Evolutionary conservation across 2,329 filamentous ascomycete genomes (phyloP).

Genomic region (Pseudohalonectria lignicola): DNA sequence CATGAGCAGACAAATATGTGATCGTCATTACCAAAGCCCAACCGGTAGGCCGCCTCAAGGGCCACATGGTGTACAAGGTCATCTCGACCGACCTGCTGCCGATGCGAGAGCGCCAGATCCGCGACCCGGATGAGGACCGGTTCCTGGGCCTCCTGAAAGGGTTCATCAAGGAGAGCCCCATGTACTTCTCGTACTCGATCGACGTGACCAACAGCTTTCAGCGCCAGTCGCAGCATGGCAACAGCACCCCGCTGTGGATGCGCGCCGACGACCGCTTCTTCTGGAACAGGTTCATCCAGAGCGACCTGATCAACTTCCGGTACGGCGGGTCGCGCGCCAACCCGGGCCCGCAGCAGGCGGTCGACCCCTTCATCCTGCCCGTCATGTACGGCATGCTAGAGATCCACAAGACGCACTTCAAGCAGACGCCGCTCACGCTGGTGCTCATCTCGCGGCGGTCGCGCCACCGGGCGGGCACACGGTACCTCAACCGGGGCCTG

Average conservation of each 20-base stretch:
- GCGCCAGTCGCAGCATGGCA: conserved; percentile 70
- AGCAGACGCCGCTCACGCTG: conserved; percentile 73
- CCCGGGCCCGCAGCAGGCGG: conserved; percentile 58
- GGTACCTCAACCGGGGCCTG: conserved; percentile 90
- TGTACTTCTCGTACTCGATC: conserved; percentile 97
- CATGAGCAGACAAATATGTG: conserved; percentile 71
- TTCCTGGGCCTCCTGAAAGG: conserved; percentile 75
- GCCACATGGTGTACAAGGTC: conserved; percentile 94
- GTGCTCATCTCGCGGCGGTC: conserved; percentile 82
- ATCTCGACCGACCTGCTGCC: conserved; percentile 86
- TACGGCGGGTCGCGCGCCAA: conserved; percentile 50
- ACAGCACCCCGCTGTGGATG: conserved; percentile 71
- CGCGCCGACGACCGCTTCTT: conserved; percentile 95
- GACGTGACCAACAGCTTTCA: conserved; percentile 97
- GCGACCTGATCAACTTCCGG: conserved; percentile 84
- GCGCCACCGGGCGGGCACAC: conserved; percentile 76
- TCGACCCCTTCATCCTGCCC: conserved; percentile 87
- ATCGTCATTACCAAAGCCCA: conserved; percentile 92
- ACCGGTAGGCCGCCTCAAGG: conserved; percentile 81
- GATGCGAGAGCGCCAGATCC: conserved; percentile 81
- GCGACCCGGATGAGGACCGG: conserved; percentile 87
- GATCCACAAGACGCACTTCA: conserved; percentile 78
- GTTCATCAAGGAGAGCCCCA: conserved; percentile 71
- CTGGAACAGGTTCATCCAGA: conserved; percentile 91
- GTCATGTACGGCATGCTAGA: conserved; percentile 95